phyloP scores from a whole-genome alignment of 2,329 filamentous ascomycete species.

The Trichoderma citrinoviride region DNA sequence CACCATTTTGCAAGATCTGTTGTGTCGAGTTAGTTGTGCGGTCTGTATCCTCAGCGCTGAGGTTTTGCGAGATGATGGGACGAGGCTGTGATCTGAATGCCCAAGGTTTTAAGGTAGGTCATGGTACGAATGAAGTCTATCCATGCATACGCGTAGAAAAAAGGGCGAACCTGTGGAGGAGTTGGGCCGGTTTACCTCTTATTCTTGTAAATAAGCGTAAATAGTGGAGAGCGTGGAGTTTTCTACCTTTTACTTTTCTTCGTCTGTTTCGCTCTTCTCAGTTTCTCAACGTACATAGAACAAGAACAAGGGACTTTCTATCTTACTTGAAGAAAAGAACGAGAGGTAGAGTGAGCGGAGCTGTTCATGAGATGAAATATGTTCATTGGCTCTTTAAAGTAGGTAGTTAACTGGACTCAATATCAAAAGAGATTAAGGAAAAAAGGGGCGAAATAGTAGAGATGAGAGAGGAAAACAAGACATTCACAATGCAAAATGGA shows the following conservation, averaged over 20 bases:
- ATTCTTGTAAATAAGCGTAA: not conserved
- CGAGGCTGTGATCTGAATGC: not conserved
- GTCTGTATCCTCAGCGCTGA: not conserved
- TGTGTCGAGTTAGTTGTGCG: too few species aligned
- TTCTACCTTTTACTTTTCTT: not conserved
- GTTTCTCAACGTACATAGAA: too few species aligned
- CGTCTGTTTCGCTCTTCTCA: not conserved
- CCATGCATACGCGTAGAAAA: conserved; percentile 4
- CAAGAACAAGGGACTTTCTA: too few species aligned
- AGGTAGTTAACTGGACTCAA: too few species aligned
- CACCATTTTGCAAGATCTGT: not conserved
- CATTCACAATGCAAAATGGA: not conserved
- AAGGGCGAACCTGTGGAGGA: not conserved
- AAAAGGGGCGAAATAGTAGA: not conserved
- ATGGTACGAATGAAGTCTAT: not conserved
- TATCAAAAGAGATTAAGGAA: not conserved
- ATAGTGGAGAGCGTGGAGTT: not conserved
- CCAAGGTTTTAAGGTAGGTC: not conserved
- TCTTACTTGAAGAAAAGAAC: too few species aligned
- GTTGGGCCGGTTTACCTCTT: too few species aligned
- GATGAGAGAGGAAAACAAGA: not conserved
- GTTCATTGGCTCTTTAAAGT: too few species aligned
- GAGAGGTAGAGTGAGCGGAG: too few species aligned
- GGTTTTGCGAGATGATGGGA: too few species aligned
- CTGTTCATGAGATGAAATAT: too few species aligned